A percentile compares a stretch with the other conserved stretches of the same genome.
phyloP scores from a whole-genome alignment of 192 early-diverging fungal genomes.

The Entomortierella parvispora region DNA sequence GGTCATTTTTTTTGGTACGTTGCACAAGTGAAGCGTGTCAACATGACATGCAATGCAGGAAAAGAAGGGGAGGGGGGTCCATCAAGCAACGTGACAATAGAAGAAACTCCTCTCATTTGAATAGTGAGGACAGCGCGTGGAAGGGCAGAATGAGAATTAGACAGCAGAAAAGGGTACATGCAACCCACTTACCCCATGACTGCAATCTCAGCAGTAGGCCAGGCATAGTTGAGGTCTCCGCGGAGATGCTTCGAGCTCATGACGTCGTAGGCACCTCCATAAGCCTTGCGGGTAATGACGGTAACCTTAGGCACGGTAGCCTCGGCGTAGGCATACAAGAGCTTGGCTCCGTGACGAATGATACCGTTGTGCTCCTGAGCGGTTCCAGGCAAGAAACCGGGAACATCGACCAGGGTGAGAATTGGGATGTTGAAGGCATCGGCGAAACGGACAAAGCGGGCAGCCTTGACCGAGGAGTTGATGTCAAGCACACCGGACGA shows the following conservation, averaged over 20 bases:
- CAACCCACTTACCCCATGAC: constrained; percentile 84
- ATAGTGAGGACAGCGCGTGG: not conserved
- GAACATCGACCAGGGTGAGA: constrained; percentile 95
- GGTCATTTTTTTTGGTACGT: constrained; percentile 6
- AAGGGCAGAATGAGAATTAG: not conserved
- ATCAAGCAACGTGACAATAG: not conserved
- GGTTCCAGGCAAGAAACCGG: constrained; percentile 95
- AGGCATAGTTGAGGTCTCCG: constrained; percentile 91
- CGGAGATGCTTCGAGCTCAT: constrained; percentile 97
- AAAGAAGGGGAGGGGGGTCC: not conserved
- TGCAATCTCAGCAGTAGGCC: constrained; percentile 98
- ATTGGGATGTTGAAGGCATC: constrained; percentile 97
- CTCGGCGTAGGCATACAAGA: constrained; percentile 96
- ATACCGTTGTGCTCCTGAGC: constrained; percentile 96
- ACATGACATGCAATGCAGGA: not conserved
- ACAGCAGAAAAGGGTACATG: not conserved
- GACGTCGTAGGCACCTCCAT: constrained; percentile 97
- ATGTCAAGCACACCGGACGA: constrained; percentile 97
- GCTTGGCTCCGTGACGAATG: constrained; percentile 95
- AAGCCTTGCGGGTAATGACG: constrained; percentile 94
- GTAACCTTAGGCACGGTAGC: constrained; percentile 97
- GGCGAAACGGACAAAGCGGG: constrained; percentile 95
- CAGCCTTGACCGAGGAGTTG: constrained; percentile 94
- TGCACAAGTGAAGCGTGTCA: too few species aligned
- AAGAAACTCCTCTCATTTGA: not conserved